These are phyloP conservation scores for Eragrostis tef DNA, from an alignment of 202 grass and related monocot genomes.

Conservation along the genomic window DNA sequence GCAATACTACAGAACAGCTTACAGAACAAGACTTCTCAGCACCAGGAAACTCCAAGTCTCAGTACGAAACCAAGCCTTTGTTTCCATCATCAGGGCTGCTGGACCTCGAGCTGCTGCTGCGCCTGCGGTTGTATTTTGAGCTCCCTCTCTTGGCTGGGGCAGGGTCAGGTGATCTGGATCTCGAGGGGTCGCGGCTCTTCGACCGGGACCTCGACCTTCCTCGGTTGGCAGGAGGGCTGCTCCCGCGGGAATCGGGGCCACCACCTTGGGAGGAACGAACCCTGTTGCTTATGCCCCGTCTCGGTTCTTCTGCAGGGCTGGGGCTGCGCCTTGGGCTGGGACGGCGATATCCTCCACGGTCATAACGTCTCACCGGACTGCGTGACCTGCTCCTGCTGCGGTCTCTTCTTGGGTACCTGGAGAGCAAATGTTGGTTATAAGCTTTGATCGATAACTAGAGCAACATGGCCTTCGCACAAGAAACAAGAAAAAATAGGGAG, in stretches of 20 bases:
- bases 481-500: background rate
- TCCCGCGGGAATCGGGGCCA: background rate
- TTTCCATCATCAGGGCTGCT: constrained; percentile 65
- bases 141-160: constrained; percentile 40
- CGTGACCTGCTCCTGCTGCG: constrained; percentile 64
- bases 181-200: constrained; percentile 32
- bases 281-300: constrained; percentile 26
- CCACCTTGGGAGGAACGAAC: constrained; percentile 47
- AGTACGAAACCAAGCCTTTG: constrained; percentile 76
- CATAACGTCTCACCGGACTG: constrained; percentile 49
- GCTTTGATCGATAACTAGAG: background rate
- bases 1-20: background rate
- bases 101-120: constrained; percentile 69
- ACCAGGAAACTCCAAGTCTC: constrained; percentile 3
- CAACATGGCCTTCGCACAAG: constrained; percentile 31
- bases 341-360: constrained; percentile 47
- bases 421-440: background rate
- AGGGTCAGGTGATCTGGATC: constrained; percentile 58
- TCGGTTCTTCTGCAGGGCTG: constrained; percentile 43
- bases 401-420: constrained; percentile 61
- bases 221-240: constrained; percentile 39
- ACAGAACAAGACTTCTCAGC: background rate
- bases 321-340: constrained; percentile 57
- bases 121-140: constrained; percentile 55
- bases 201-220: constrained; percentile 61